These are phyloP conservation scores for Arthrobotrys entomopaga DNA, from an alignment of 2,329 filamentous ascomycete genomes.

Conservation along the genomic window DNA sequence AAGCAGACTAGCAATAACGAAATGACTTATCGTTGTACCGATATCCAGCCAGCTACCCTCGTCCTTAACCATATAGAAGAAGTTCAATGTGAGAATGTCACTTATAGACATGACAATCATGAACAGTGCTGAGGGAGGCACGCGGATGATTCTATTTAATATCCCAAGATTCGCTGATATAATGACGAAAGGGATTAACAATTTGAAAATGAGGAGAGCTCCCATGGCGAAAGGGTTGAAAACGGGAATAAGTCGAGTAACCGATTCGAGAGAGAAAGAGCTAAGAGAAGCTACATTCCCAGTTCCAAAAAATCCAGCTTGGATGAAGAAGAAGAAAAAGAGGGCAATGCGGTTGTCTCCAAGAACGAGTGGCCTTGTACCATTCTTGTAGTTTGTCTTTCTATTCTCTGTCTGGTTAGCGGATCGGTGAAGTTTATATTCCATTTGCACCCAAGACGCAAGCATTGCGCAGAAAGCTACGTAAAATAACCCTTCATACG, in stretches of 20 bases:
- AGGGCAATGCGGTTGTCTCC: slow-evolving; percentile 88
- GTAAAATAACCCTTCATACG: slow-evolving; percentile 97
- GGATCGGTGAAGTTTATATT: slow-evolving; percentile 76
- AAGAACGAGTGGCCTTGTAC: slow-evolving; percentile 70
- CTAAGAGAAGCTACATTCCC: slow-evolving; percentile 95
- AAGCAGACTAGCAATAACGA: slow-evolving; percentile 87
- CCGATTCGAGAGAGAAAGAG: slow-evolving; percentile 91
- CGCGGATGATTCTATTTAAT: slow-evolving; percentile 81
- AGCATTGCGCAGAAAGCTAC: slow-evolving; percentile 84
- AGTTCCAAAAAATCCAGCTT: slow-evolving; percentile 96
- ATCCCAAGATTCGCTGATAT: slow-evolving; percentile 95
- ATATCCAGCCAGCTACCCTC: slow-evolving; percentile 98
- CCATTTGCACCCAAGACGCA: slow-evolving; percentile 89
- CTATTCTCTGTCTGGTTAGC: not conserved
- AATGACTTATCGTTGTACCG: slow-evolving; percentile 94
- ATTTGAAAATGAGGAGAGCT: slow-evolving; percentile 84
- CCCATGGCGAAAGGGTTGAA: slow-evolving; percentile 95
- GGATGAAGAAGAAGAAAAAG: slow-evolving; percentile 94
- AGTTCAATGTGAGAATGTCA: slow-evolving; percentile 90
- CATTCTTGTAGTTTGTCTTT: not conserved
- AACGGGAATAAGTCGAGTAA: slow-evolving; percentile 84
- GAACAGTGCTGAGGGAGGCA: slow-evolving; percentile 86
- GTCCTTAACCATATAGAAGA: slow-evolving; percentile 97
- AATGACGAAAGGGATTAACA: slow-evolving; percentile 91
- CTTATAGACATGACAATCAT: slow-evolving; percentile 93